Conservation (phyloP, 1,139 yeast species). For the Spencermartinsiella ligniputridi region DNA sequence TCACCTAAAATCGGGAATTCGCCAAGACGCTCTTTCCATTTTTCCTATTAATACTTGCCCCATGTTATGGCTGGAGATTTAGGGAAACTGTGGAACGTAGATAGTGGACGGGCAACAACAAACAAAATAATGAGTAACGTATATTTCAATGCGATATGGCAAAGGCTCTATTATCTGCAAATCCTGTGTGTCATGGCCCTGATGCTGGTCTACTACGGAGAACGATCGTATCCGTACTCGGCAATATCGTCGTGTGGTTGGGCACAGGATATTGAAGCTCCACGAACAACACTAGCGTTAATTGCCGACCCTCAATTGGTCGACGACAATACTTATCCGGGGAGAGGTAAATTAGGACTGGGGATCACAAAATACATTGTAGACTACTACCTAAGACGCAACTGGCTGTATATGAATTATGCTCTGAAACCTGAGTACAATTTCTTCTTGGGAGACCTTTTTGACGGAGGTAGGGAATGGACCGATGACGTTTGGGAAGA, state of each 20-base stretch:
- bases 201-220: conserved; percentile 51
- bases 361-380: conserved; percentile 40
- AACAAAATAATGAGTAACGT: too few species aligned
- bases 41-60: too few species aligned
- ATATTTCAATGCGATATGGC: neutral
- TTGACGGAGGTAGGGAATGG: conserved; percentile 97
- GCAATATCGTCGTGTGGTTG: conserved; percentile 55
- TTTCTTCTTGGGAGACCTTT: conserved; percentile 81
- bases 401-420: conserved; percentile 60
- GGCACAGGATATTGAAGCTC: conserved; percentile 30
- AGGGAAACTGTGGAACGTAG: too few species aligned
- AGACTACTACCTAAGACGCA: conserved; percentile 76
- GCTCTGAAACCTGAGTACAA: conserved; percentile 69
- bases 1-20: too few species aligned
- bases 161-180: conserved; percentile 10
- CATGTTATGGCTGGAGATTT: neutral
- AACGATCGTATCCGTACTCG: conserved; percentile 50
- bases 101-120: too few species aligned
- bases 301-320: conserved; percentile 93
- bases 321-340: conserved; percentile 63
- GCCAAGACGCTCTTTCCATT: too few species aligned
- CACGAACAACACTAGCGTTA: conserved; percentile 60
- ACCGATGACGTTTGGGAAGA: conserved; percentile 59
- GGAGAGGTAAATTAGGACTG: conserved; percentile 32
- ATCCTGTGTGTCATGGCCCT: conserved; percentile 44